These are phyloP conservation scores for Dillenia suffruticosa DNA, from an alignment of 164 flowering plant genomes.

Conservation along the genomic window DNA sequence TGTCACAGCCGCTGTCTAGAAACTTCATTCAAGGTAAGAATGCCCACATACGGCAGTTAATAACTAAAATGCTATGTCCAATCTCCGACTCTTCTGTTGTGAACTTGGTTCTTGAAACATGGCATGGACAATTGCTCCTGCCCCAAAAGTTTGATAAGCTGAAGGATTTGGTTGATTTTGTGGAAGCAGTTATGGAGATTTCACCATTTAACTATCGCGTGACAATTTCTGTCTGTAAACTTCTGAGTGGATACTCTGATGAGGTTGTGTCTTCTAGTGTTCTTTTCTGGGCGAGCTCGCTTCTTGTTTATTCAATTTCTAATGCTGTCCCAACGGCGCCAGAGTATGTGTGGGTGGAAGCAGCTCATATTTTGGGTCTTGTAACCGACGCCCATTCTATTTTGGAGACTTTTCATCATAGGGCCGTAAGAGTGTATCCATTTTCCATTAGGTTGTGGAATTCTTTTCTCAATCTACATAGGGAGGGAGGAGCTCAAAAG, in stretches of 20 bases:
- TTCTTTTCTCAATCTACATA: conserved; percentile 31
- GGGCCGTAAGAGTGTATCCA: conserved; percentile 61
- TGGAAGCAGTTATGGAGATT: conserved; percentile 60
- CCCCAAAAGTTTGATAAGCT: conserved; percentile 38
- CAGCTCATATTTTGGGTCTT: conserved; percentile 38
- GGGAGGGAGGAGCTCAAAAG: conserved; percentile 18
- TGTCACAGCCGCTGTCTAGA: conserved; percentile 52
- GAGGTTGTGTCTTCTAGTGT: conserved; percentile 26
- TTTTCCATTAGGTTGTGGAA: conserved; percentile 70
- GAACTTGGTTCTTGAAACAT: conserved; percentile 58
- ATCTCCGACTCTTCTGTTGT: conserved; percentile 48
- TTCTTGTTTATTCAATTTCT: conserved; percentile 51
- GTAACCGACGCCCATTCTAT: conserved; percentile 27
- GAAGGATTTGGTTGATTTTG: conserved; percentile 61
- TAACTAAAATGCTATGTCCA: conserved; percentile 46
- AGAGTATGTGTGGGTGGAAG: conserved; percentile 68
- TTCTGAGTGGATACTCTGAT: conserved; percentile 13
- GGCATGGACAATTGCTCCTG: conserved; percentile 70
- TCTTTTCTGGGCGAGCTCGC: conserved; percentile 64
- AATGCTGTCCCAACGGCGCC: conserved; percentile 69
- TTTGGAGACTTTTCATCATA: conserved; percentile 44
- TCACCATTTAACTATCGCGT: conserved; percentile 59
- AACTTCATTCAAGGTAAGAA: conserved; percentile 40
- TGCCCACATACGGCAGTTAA: conserved; percentile 53
- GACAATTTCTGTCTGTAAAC: conserved; percentile 50